A percentile compares a stretch with the other conserved stretches of the same genome.
These are phyloP conservation scores for Plantago lanceolata DNA, from an alignment of 305 asterid genomes.

Conservation along the genomic window DNA sequence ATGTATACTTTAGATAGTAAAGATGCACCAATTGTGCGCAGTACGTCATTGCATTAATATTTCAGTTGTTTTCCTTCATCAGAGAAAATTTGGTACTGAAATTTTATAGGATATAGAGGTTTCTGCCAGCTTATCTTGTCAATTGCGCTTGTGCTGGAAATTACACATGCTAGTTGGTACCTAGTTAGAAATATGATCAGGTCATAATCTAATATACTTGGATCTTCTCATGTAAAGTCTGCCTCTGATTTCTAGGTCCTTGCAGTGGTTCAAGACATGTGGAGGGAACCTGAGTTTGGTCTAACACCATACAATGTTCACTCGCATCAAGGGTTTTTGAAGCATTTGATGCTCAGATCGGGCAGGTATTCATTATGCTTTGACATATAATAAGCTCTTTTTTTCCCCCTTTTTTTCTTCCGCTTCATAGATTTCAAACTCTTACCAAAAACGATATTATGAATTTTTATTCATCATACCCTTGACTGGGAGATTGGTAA, in stretches of 20 bases:
- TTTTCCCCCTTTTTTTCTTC: too few relatives aligned
- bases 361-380: constrained; percentile 61
- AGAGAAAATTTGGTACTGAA: too few relatives aligned
- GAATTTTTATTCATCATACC: background rate
- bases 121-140: too few relatives aligned
- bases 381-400: too few relatives aligned
- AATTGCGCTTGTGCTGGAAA: background rate
- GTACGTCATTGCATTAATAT: background rate
- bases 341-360: constrained; percentile 87
- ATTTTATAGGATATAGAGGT: too few relatives aligned
- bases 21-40: background rate
- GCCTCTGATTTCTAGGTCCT: constrained; percentile 76
- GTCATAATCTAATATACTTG: constrained; percentile 13
- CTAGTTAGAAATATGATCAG: constrained; percentile 2
- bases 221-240: constrained; percentile 28
- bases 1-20: background rate
- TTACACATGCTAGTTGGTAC: background rate
- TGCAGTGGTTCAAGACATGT: constrained; percentile 78
- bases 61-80: background rate
- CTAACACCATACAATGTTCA: constrained; percentile 79
- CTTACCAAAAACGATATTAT: background rate
- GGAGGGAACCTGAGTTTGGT: constrained; percentile 66
- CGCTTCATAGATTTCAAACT: background rate
- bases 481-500: background rate
- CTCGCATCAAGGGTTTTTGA: constrained; percentile 81